Base-by-base conservation (phyloP, 495 filamentous ascomycete genomes). In the Hyaloscypha variabilis region DNA sequence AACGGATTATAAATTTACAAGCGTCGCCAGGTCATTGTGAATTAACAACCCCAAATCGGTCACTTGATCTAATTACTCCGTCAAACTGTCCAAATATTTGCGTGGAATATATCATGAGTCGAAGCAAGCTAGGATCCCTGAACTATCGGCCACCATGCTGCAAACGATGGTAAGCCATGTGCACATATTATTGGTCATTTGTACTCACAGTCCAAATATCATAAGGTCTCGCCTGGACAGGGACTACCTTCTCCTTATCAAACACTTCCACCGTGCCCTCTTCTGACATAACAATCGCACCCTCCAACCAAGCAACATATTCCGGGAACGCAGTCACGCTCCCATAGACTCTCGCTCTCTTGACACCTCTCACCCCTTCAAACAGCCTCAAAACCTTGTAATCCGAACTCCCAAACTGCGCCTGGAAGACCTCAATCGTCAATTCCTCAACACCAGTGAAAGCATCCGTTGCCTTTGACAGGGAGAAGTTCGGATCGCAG, bases 351-450 rank as follows among this genome's bases (percentile, higher is more conserved):
- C 66, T 67, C 13, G 77, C 79, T 30, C 61, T 69, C 50, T 78
- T 62, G 11, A 86, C 82, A 0, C 81, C 84, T 30, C 84, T 70
- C 1, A 87, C 79, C 8, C 74, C 79, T 68, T 82, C 81, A 66
- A 87, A 85, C 60, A 77, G 68, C 36, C 70, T 71, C 63, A 86
- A 72, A 19, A 72, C 75, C 19, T 68, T 73, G 54, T 74, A 75
- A 30, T 77, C 77, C 31, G 67, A 70, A 30, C 76, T 76, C 31
- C 75, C 75, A 67, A 79, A 84, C 67, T 75, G 73, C 8, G 77
- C 69, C 70, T 82, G 81, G 67, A 77, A 81, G 1, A 80, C 72
- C 60, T 82, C 75, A 57, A 86, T 63, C 19, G 77, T 74, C 8
- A 87, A 69, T 67, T 78, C 77, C 61, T 80, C 77, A 46, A 73